Base-by-base conservation (phyloP, 2,329 filamentous ascomycete genomes). In the Juglanconis oblonga region DNA sequence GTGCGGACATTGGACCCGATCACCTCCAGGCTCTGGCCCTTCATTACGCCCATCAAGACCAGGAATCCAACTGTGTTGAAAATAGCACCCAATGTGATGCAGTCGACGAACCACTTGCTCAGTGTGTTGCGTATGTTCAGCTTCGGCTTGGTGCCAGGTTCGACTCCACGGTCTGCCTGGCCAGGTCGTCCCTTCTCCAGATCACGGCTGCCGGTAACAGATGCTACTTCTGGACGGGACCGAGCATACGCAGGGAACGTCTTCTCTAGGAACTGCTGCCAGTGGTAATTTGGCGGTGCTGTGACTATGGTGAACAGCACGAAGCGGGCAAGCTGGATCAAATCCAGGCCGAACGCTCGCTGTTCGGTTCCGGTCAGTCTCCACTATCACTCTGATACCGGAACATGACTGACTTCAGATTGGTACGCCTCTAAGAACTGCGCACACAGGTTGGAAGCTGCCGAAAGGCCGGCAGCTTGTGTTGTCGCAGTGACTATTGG, bases 241-340 rank as follows among this genome's bases (percentile, higher is more conserved):
- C 24, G 36, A 32, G 47, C 70, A 64, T 77, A 76, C 0, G 80
- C 81, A 0, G 83, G 83, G 58, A 84, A 83, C 9, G 70, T 76
- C 29, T 74, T 73, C 69, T 86, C 83, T 35, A 86, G 76, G 35
- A 77, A 77, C 57, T 80, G 77, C 65, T 86, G 82, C 83, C 84
- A 87, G 58, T 81, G 71, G 66, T 82, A 85, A 64, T 84, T 85
- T 54, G 83, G 78, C 6, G 84, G 84, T 1, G 82, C 77, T 4
- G 79, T 80, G 47, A 86, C 70, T 58, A 86, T 69, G 3, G 81
- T 76, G 55, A 82, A 77, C 42, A 78, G 72, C 44, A 83, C 76
- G 70, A 86, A 87, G 64, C 82, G 82, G 24, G 82, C 67, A 47
- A 86, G 74, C 33, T 79, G 76, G 35, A 74, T 62, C 1, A 76